A percentile compares a stretch with the other conserved stretches of the same genome.
Conservation (phyloP, 2,329 filamentous ascomycete genomes). For the Mycosphaerella arachidis region DNA sequence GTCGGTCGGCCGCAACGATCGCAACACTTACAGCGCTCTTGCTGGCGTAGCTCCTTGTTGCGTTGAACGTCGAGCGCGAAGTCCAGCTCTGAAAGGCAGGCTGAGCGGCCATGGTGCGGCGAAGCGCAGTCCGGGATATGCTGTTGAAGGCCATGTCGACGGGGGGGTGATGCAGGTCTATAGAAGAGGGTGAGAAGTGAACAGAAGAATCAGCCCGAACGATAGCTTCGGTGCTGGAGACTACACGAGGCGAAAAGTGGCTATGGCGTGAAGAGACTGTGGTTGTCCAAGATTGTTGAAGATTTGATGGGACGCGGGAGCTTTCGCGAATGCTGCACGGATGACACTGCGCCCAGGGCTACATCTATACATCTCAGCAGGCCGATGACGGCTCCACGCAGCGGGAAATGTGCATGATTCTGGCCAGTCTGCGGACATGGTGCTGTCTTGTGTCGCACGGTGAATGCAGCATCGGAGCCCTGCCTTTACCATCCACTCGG, state of each 20-base stretch:
- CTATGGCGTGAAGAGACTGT: not conserved
- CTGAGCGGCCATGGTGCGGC: slow-evolving; percentile 66
- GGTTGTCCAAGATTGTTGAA: not conserved
- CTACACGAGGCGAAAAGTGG: not conserved
- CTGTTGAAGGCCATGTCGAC: slow-evolving; percentile 31
- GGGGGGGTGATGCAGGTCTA: slow-evolving; percentile 3
- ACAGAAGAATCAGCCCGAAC: slow-evolving; percentile 6
- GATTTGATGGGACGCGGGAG: not conserved
- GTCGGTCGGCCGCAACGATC: not conserved
- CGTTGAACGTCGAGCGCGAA: slow-evolving; percentile 64
- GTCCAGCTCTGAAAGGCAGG: slow-evolving; percentile 55
- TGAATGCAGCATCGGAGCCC: too few species aligned
- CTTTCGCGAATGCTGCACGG: not conserved
- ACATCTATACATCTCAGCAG: too few species aligned
- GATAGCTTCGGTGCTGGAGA: not conserved
- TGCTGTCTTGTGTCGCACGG: too few species aligned
- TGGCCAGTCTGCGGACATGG: too few species aligned
- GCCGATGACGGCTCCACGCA: too few species aligned
- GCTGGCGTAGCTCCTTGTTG: slow-evolving; percentile 84
- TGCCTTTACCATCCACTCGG: too few species aligned
- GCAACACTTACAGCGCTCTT: slow-evolving; percentile 70
- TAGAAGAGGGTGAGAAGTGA: slow-evolving; percentile 18
- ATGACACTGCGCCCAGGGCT: too few species aligned
- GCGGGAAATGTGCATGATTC: too few species aligned
- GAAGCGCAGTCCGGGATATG: slow-evolving; percentile 64